These are phyloP conservation scores for Pythium oligandrum DNA, from an alignment of 352 stramenopile species.

Conservation along the genomic window DNA sequence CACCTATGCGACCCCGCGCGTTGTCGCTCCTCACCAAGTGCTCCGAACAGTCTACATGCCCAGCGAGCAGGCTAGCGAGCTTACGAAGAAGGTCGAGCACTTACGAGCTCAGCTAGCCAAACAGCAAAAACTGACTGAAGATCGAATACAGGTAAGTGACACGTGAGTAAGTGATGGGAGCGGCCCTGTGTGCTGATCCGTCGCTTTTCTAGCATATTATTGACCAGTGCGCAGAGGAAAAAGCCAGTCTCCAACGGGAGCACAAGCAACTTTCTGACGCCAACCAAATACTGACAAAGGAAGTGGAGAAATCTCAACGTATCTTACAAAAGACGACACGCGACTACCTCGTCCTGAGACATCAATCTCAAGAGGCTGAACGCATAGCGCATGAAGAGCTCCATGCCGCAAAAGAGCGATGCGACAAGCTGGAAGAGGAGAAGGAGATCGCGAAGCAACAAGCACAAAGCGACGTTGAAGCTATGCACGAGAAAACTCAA, in stretches of 20 bases:
- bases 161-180: not conserved
- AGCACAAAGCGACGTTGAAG: conserved; percentile 38
- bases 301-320: conserved; percentile 50
- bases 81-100: conserved; percentile 45
- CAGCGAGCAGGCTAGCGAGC: conserved; percentile 50
- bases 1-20: not conserved
- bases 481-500: conserved; percentile 34
- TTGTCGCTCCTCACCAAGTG: conserved; percentile 18
- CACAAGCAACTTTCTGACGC: conserved; percentile 32
- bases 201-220: conserved; percentile 30
- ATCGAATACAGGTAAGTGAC: conserved; percentile 46
- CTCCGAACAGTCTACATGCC: conserved; percentile 78
- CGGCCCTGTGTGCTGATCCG: conserved; percentile 1
- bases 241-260: conserved; percentile 38
- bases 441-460: conserved; percentile 36
- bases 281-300: conserved; percentile 29
- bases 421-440: conserved; percentile 30
- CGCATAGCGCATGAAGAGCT: conserved; percentile 59
- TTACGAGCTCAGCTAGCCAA: conserved; percentile 57
- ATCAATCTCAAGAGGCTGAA: conserved; percentile 61
- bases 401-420: conserved; percentile 31
- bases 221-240: conserved; percentile 53
- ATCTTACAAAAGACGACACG: conserved; percentile 67
- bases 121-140: conserved; percentile 48
- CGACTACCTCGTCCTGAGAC: conserved; percentile 70